Conservation (phyloP, 192 early-diverging fungal species). For the Kickxella alabastrina region DNA sequence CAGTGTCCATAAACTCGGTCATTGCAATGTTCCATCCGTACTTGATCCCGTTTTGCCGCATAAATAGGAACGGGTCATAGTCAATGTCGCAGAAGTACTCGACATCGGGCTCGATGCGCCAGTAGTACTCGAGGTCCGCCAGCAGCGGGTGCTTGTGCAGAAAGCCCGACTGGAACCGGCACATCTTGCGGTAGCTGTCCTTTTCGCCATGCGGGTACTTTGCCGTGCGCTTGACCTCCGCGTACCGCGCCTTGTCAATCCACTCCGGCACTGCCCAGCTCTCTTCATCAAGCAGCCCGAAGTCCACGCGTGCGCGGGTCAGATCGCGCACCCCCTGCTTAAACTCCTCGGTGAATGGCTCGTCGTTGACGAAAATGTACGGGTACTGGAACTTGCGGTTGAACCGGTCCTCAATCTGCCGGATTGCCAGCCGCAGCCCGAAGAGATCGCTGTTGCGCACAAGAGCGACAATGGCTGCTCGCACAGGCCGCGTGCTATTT, state of each 20-base stretch:
- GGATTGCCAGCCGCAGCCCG: constrained; percentile 53
- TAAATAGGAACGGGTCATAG: constrained; percentile 46
- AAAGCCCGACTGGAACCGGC: constrained; percentile 38
- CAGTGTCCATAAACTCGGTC: constrained; percentile 29
- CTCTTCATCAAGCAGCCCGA: constrained; percentile 31
- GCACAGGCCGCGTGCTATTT: constrained; percentile 18
- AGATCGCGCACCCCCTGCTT: constrained; percentile 44
- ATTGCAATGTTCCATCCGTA: constrained; percentile 40
- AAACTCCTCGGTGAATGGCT: constrained; percentile 67
- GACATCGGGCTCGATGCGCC: constrained; percentile 51
- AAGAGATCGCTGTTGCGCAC: constrained; percentile 66
- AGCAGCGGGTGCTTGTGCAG: constrained; percentile 41
- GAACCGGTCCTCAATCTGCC: constrained; percentile 65
- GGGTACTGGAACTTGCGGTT: constrained; percentile 72
- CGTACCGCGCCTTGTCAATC: constrained; percentile 37
- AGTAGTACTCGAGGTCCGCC: constrained; percentile 42
- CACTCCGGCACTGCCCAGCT: constrained; percentile 45
- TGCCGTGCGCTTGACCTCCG: constrained; percentile 6
- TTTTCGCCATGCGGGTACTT: constrained; percentile 31
- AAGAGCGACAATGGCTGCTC: constrained; percentile 61
- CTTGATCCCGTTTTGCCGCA: constrained; percentile 28
- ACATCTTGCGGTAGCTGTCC: constrained; percentile 42
- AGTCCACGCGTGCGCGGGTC: constrained; percentile 26
- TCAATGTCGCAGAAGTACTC: constrained; percentile 45
- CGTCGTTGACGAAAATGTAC: constrained; percentile 80